These are phyloP conservation scores for Nitzschia sp. DNA, from an alignment of 108 stramenopile genomes.

Conservation along the genomic window DNA sequence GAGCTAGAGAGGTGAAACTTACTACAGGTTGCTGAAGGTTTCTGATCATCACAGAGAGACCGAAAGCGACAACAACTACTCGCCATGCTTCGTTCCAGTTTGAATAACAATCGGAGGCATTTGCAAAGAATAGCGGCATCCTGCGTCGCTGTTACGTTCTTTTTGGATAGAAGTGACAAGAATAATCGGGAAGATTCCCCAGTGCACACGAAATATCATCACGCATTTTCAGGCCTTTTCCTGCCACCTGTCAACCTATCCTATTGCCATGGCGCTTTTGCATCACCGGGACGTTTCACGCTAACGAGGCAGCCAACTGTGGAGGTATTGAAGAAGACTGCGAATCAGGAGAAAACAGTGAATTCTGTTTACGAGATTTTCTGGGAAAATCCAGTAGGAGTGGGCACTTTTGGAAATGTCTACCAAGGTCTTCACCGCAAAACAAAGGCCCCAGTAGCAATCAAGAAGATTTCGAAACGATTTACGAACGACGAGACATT, in stretches of 20 bases:
- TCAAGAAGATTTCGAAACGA: conserved; percentile 76
- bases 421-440: conserved; percentile 46
- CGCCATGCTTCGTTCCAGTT: not conserved
- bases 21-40: too few relatives aligned
- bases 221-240: not conserved
- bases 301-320: conserved; percentile 5
- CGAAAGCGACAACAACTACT: not conserved
- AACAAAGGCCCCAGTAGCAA: conserved; percentile 51
- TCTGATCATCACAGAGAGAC: not conserved
- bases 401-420: conserved; percentile 65
- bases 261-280: conserved; percentile 5
- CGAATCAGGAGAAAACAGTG: not conserved
- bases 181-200: not conserved
- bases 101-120: not conserved
- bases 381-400: conserved; percentile 32
- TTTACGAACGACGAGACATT: conserved; percentile 62
- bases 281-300: not conserved
- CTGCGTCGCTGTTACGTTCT: not conserved
- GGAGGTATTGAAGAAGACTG: conserved; percentile 1
- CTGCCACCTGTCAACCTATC: not conserved
- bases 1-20: too few relatives aligned
- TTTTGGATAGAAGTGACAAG: not conserved
- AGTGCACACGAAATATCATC: not conserved
- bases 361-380: conserved; percentile 12
- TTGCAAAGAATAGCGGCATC: not conserved